Base-by-base conservation (phyloP, 2,329 filamentous ascomycete species). In the Dendryphion nanum region DNA sequence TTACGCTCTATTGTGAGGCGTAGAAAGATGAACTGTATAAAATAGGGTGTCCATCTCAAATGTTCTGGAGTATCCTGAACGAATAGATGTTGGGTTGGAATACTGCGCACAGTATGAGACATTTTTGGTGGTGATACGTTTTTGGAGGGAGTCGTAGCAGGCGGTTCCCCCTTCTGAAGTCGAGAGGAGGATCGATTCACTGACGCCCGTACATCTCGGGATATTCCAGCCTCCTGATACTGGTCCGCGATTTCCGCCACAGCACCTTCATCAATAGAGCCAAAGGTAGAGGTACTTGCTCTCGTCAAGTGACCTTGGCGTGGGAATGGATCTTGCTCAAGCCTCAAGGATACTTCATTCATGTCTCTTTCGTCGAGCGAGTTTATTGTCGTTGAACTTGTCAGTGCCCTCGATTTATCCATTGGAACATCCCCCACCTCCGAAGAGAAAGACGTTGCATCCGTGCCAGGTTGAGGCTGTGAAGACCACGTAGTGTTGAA, bases 21-120 rank as follows among this genome's bases (percentile, higher is more conserved):
- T 14, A 39, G 42, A 33, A 58, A 60, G n/a, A 66, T 62, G 39
- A 61, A 65, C 2, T 57, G 47, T 2, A 62, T 34, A n/a, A 53
- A 55, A 40, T 61, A 68, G 0, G 62, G 58, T 15, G 59, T 42
- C 0, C 15, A 4, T n/a, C 24, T 23, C 4, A 56, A n/a, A 2
- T 36, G 19, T 6, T 31, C 6, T 3, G 45, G 16, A 12, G 49
- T 33, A 6, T 50, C 33, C 5, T 52, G 40, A 4, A 61, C 50
- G 24, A 64, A 67, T 1, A 68, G 41, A 15, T 58, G 47, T 13
- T 55, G 44, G 0, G 21, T 18, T 1, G 61, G 56, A 14, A 68
- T 41, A 15, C 57, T 30, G 2, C 57, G 50, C 18, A 67, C 53
- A 21, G 59, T 43, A 20, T 59, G 40, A 3, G 48, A 17, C 13